These are phyloP conservation scores for Daldinia sp. DNA, from an alignment of 2,329 filamentous ascomycete species.

Conservation along the genomic window DNA sequence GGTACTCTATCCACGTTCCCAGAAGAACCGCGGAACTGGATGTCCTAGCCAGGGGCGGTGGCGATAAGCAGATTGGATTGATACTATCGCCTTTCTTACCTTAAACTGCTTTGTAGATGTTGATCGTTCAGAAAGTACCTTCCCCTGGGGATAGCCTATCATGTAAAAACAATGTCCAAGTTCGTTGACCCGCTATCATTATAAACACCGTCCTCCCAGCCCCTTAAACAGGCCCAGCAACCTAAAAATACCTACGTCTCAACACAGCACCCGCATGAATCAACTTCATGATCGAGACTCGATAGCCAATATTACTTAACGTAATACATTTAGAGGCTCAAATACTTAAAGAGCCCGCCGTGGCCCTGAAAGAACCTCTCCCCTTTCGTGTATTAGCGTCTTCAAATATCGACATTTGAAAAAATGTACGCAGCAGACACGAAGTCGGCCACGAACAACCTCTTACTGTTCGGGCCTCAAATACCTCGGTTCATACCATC, in stretches of 20 bases:
- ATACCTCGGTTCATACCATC: constrained; percentile 19
- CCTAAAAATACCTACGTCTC: not conserved
- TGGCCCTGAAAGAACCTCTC: not conserved
- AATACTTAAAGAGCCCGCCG: not conserved
- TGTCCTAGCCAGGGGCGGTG: not conserved
- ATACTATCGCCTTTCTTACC: not conserved
- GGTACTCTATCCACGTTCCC: not conserved
- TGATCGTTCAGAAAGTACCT: not conserved
- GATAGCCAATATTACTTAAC: constrained; percentile 8
- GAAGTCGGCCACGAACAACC: constrained; percentile 10
- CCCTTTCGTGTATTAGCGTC: not conserved
- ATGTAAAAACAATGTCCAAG: not conserved
- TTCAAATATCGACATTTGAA: not conserved
- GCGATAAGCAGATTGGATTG: constrained; percentile 1
- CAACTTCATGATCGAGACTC: constrained; percentile 20
- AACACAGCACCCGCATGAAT: constrained; percentile 20
- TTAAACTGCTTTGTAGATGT: not conserved
- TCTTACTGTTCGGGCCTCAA: constrained; percentile 28
- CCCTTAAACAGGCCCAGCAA: not conserved
- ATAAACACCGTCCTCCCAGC: not conserved
- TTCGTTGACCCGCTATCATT: not conserved
- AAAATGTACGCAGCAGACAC: constrained; percentile 16
- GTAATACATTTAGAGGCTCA: constrained; percentile 1
- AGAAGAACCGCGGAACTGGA: not conserved
- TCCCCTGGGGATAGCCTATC: not conserved